A percentile compares a stretch with the other conserved stretches of the same genome.
phyloP scores from a whole-genome alignment of 1,139 yeast species.

The Suhomyces anneliseae region DNA sequence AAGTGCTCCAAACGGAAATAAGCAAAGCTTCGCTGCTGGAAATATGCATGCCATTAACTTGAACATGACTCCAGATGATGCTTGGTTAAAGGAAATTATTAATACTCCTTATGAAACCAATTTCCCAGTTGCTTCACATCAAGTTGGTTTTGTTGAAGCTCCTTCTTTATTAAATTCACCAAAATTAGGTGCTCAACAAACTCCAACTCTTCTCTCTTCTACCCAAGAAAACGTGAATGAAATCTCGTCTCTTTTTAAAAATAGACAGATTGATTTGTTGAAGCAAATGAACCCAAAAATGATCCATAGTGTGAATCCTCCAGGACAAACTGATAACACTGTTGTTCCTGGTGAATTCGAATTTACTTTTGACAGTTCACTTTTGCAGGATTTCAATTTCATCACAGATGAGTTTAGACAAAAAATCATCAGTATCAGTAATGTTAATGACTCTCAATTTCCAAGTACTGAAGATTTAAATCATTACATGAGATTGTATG shows the following conservation, averaged over 20 bases:
- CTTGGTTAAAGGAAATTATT: slow-evolving; percentile 70
- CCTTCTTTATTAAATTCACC: slow-evolving; percentile 16
- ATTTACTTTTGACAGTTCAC: slow-evolving; percentile 14
- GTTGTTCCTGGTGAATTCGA: slow-evolving; percentile 14
- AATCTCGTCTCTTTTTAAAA: slow-evolving; percentile 54
- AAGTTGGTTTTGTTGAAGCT: slow-evolving; percentile 51
- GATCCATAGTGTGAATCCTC: neutral
- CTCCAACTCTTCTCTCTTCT: slow-evolving; percentile 5
- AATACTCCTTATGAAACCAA: slow-evolving; percentile 59
- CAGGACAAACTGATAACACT: neutral
- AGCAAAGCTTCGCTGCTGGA: slow-evolving; percentile 1
- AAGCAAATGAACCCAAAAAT: slow-evolving; percentile 30
- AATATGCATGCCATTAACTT: slow-evolving; percentile 9
- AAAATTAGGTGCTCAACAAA: slow-evolving; percentile 7
- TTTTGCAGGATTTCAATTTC: slow-evolving; percentile 15
- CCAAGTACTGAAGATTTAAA: slow-evolving; percentile 77
- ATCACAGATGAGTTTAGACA: slow-evolving; percentile 53
- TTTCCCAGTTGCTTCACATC: slow-evolving; percentile 50
- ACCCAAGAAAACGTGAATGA: slow-evolving; percentile 22
- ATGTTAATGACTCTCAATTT: slow-evolving; percentile 55
- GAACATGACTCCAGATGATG: slow-evolving; percentile 32
- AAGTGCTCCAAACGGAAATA: neutral
- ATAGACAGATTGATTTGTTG: slow-evolving; percentile 61
- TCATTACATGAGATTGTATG: slow-evolving; percentile 68
- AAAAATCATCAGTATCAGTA: slow-evolving; percentile 53